Base-by-base conservation (phyloP, 768 basidiomycete species). In the Mycena chlorophos region DNA sequence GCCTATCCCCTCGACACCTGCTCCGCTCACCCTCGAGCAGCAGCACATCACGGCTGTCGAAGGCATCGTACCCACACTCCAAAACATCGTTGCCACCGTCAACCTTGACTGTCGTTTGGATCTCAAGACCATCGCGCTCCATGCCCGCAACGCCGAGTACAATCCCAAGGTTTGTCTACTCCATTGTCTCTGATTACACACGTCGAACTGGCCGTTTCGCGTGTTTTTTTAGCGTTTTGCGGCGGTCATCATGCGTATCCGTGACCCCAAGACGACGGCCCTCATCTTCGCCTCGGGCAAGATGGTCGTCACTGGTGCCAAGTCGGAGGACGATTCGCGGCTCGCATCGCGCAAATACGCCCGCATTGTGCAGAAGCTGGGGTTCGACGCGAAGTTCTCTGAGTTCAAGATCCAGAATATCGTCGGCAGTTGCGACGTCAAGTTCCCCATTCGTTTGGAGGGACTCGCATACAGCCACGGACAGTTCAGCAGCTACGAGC, bases 341-440 rank as follows among this genome's bases (percentile, higher is more conserved):
- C 78, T 98, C 58, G 96, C 97, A 49, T 96, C 94, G 65, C 88
- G 96, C 70, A 99, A 99, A 75, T 98, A 98, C 74, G 97, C 97
- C 43, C 88, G 97, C 50, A 99, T 99, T 68, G 94, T 99, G 37
- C 97, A 98, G 79, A 98, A 99, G 74, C 87, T 98, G 51, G 97
- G 97, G 26, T 99, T 99, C 74, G 96, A 98, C 60, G 95, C 96
- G 65, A 98, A 98, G 76, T 98, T 98, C 72, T 93, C 92, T 37
- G 96, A 99, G 73, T 98, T 98, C 80, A 99, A 98, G 77, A 98
- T 98, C 49, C 96, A 98, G 80, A 99, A 98, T 73, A 98, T 98
- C 46, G 97, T 98, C 29, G 96, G 95, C 43, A 89, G 87, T 68
- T 98, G 96, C 73, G 96, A 99, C 69, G 96, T 98, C 68, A 96